phyloP scores from a whole-genome alignment of 805 yeast species.

The Priceomyces castillae region DNA sequence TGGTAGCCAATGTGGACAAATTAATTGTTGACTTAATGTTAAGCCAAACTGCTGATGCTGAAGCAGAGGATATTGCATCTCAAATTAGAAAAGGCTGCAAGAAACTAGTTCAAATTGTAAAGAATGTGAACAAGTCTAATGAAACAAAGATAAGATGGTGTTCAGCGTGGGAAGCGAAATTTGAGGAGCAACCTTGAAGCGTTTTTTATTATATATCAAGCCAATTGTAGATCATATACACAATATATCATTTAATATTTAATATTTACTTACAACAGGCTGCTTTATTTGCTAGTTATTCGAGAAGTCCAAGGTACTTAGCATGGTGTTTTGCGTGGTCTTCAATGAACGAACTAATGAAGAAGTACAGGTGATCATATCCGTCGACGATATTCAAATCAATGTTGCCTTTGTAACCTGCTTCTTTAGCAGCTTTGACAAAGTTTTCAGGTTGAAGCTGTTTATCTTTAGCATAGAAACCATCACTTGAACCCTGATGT shows the following conservation, averaged over 20 bases:
- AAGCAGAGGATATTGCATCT: slow-evolving; percentile 22
- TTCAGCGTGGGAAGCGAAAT: slow-evolving; percentile 51
- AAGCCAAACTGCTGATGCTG: slow-evolving; percentile 41
- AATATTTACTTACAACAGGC: too few species aligned
- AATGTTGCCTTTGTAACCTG: slow-evolving; percentile 59
- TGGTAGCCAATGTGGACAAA: slow-evolving; percentile 54
- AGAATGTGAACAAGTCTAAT: slow-evolving; percentile 46
- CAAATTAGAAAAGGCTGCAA: slow-evolving; percentile 25
- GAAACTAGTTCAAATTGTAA: slow-evolving; percentile 37
- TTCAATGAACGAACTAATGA: slow-evolving; percentile 72
- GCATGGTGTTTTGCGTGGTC: slow-evolving; percentile 89
- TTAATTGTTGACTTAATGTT: slow-evolving; percentile 56
- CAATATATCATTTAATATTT: not conserved
- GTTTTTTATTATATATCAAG: not conserved
- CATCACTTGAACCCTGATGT: slow-evolving; percentile 79
- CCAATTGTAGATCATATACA: not conserved
- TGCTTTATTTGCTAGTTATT: slow-evolving; percentile 4
- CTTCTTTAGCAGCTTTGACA: slow-evolving; percentile 54
- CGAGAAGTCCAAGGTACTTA: slow-evolving; percentile 46
- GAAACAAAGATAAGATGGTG: slow-evolving; percentile 59
- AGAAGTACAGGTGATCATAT: slow-evolving; percentile 89
- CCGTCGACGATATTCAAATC: slow-evolving; percentile 67
- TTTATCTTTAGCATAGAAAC: slow-evolving; percentile 55
- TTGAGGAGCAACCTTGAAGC: slow-evolving; percentile 15
- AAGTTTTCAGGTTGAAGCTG: slow-evolving; percentile 79